Percentiles rank a stretch among this genome's conserved stretches.
phyloP scores from a whole-genome alignment of 2,329 filamentous ascomycete species.

The Botrytis pseudocinerea region DNA sequence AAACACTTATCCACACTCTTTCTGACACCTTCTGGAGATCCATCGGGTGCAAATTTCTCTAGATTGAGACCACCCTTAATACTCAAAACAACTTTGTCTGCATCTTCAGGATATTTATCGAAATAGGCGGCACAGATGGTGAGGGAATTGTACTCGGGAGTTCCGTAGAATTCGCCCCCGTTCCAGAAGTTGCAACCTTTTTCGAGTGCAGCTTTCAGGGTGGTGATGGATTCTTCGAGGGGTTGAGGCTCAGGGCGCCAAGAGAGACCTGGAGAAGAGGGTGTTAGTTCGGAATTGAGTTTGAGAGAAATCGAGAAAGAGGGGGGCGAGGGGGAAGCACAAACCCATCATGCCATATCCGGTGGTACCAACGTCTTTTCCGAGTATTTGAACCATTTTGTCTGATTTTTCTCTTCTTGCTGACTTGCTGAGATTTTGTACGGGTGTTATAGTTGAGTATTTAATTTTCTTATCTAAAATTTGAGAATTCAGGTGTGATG shows the following conservation, averaged over 20 bases:
- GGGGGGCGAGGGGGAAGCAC: neutral
- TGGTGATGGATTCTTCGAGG: constrained; percentile 53
- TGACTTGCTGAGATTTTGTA: neutral
- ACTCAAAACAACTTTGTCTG: constrained; percentile 59
- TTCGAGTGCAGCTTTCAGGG: constrained; percentile 55
- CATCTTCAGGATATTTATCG: constrained; percentile 62
- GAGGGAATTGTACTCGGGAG: constrained; percentile 57
- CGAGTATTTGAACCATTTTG: constrained; percentile 35
- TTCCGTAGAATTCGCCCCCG: constrained; percentile 65
- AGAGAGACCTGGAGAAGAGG: constrained; percentile 37
- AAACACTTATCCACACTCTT: constrained; percentile 60
- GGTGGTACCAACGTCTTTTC: constrained; percentile 35
- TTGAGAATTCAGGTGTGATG: neutral
- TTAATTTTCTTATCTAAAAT: neutral
- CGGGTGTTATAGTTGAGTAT: neutral
- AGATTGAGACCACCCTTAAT: constrained; percentile 59
- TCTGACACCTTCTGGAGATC: constrained; percentile 55
- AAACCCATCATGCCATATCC: constrained; percentile 37
- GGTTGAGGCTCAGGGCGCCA: constrained; percentile 41
- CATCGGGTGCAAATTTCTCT: constrained; percentile 47
- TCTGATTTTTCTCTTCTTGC: neutral
- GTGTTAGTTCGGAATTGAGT: constrained; percentile 2
- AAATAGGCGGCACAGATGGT: constrained; percentile 64
- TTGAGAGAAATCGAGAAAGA: neutral
- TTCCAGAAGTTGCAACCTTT: constrained; percentile 57